Evolutionary conservation across 768 basidiomycete species (phyloP).

Genomic region (Russula griseocarnosa): DNA sequence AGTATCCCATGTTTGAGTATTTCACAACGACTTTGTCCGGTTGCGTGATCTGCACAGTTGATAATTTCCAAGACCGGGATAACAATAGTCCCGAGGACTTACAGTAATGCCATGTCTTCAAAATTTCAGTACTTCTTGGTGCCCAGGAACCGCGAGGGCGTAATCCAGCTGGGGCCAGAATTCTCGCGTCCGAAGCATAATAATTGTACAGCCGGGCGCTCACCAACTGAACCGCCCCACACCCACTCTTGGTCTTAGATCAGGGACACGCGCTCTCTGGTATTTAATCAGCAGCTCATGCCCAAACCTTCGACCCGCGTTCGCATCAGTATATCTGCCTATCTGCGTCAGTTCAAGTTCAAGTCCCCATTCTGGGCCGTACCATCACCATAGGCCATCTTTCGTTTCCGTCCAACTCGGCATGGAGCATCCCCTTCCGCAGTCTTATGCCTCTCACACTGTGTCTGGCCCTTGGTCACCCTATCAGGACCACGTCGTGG

Average conservation of each 20-base stretch:
- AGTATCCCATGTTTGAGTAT: not conserved
- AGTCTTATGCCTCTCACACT: not conserved
- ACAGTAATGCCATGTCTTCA: not conserved
- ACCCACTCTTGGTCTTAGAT: constrained; percentile 9
- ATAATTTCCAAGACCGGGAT: not conserved
- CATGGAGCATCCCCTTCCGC: constrained; percentile 12
- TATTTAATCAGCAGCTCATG: constrained; percentile 19
- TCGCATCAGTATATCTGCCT: not conserved
- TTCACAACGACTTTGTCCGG: no score
- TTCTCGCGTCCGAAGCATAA: not conserved
- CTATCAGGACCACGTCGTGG: not conserved
- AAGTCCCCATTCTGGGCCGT: not conserved
- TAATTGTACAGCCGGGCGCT: constrained; percentile 5
- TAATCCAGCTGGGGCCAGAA: not conserved
- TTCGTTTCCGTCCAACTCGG: not conserved
- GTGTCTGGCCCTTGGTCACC: not conserved
- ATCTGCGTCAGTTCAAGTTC: no score
- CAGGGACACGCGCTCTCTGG: constrained; percentile 18
- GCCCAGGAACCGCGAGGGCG: constrained; percentile 19
- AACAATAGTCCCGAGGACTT: not conserved
- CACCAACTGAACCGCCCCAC: not conserved
- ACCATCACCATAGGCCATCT: not conserved
- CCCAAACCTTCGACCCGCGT: not conserved
- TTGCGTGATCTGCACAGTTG: not conserved
- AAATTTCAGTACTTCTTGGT: not conserved